Evolutionary conservation across 352 stramenopile species (phyloP), one percentile per base, ranked within the genome.

Genomic region (Phytophthora agathidicida): DNA sequence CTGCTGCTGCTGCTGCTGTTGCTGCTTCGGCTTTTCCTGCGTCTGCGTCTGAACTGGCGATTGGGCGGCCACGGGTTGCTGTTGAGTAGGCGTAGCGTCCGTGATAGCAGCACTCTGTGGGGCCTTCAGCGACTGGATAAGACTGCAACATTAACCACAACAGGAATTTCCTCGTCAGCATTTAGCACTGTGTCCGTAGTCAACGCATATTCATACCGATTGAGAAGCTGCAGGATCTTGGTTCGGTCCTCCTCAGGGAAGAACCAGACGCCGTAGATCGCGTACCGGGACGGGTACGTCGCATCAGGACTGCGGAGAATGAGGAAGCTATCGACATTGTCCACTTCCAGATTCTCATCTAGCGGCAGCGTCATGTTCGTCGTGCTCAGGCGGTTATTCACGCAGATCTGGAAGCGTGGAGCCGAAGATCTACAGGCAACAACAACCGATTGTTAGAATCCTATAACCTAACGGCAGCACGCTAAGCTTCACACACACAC

Each of bases 381-480:
- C 44, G 86, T 95, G 60, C 81, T 95, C 57, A 95, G 50, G n/a
- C 86, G 86, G 61, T 95, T 95, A 64, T 91, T 95, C n/a, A 95
- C 83, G 42, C 89, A 89, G 48, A 95, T 85, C 73, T 95, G 86
- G 68, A 92, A 93, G 42, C 79, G 82, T 26, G 86, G 86, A 17
- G 82, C 65, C 38, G 82, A 81, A 45, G 80, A 87, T 73, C 84
- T 93, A 26, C 42, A 61, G 33, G 6, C 27, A 41, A 33, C 9
- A 53, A 0, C 17, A 46, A 20, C 31, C 32, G 30, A 47, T 19
- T 47, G 22, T 58, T 22, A 28, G 33, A 16, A 5, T n/a, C 3
- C 11, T 2, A 17, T n/a, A 42, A 19, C 24, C 7, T 13, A n/a
- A 11, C 7, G 20, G 30, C 11, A 45, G 17, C 24, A 7, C 16